These are phyloP conservation scores for Kregervanrija delftensis DNA, from an alignment of 805 yeast species.

Conservation along the genomic window DNA sequence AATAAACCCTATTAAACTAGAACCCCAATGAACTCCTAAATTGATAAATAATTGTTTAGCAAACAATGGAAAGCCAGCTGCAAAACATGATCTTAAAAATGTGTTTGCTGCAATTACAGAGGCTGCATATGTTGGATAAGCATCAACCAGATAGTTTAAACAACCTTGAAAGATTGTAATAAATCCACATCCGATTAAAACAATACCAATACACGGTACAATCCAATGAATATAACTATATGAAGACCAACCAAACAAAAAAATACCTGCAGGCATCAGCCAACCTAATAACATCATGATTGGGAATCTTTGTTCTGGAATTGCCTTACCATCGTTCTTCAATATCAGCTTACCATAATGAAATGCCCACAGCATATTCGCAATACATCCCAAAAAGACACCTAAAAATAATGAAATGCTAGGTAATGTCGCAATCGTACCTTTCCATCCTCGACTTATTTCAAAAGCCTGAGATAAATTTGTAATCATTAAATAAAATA, in stretches of 20 bases:
- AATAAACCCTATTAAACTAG: conserved; percentile 53
- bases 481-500: conserved; percentile 38
- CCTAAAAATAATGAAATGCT: conserved; percentile 34
- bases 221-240: conserved; percentile 38
- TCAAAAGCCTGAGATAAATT: conserved; percentile 34
- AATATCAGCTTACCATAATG: conserved; percentile 9
- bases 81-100: conserved; percentile 58
- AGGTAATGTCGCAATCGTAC: conserved; percentile 28
- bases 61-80: conserved; percentile 64
- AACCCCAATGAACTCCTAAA: conserved; percentile 68
- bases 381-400: conserved; percentile 26
- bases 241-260: conserved; percentile 61
- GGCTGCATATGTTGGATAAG: conserved; percentile 63
- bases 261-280: conserved; percentile 52
- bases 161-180: conserved; percentile 63
- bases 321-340: conserved; percentile 35
- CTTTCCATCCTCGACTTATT: conserved; percentile 24
- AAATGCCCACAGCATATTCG: conserved; percentile 26
- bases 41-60: conserved; percentile 48
- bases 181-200: conserved; percentile 51
- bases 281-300: conserved; percentile 49
- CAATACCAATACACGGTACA: conserved; percentile 53
- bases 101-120: conserved; percentile 50
- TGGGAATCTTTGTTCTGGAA: conserved; percentile 55
- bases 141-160: conserved; percentile 63